A percentile compares a stretch with the other conserved stretches of the same genome.
Conservation (phyloP, 495 filamentous ascomycete species). For the Xylaria grammica region DNA sequence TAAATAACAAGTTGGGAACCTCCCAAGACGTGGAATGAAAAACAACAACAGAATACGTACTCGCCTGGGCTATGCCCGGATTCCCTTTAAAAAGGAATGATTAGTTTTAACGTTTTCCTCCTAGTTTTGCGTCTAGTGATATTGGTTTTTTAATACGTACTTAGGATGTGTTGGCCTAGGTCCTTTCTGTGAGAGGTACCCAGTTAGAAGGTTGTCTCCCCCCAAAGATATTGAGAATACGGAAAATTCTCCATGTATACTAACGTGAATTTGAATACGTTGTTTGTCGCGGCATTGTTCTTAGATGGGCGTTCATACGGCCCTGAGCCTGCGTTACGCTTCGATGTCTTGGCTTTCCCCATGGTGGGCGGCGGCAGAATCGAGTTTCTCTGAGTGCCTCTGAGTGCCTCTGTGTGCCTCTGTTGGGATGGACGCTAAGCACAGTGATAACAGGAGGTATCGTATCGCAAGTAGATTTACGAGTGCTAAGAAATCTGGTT, state of each 20-base stretch:
- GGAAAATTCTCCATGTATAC: neutral
- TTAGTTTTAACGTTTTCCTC: too few species aligned
- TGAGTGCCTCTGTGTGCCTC: neutral
- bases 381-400: too few species aligned
- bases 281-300: constrained; percentile 60
- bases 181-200: constrained; percentile 68
- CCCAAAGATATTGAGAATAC: neutral
- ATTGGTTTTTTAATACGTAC: too few species aligned
- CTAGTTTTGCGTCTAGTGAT: too few species aligned
- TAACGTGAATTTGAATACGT: constrained; percentile 72
- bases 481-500: neutral
- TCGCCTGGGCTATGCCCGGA: constrained; percentile 87
- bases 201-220: neutral
- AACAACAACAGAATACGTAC: neutral
- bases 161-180: constrained; percentile 89
- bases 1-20: too few species aligned
- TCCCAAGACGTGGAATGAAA: neutral
- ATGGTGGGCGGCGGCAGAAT: constrained; percentile 37
- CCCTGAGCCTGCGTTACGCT: constrained; percentile 58
- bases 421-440: neutral
- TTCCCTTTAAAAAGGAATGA: too few species aligned
- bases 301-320: constrained; percentile 63
- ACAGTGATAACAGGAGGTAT: neutral
- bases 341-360: constrained; percentile 66
- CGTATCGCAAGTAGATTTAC: neutral